These are phyloP conservation scores for Leucoagaricus sp. DNA, from an alignment of 1,284 basidiomycete genomes.

Conservation along the genomic window DNA sequence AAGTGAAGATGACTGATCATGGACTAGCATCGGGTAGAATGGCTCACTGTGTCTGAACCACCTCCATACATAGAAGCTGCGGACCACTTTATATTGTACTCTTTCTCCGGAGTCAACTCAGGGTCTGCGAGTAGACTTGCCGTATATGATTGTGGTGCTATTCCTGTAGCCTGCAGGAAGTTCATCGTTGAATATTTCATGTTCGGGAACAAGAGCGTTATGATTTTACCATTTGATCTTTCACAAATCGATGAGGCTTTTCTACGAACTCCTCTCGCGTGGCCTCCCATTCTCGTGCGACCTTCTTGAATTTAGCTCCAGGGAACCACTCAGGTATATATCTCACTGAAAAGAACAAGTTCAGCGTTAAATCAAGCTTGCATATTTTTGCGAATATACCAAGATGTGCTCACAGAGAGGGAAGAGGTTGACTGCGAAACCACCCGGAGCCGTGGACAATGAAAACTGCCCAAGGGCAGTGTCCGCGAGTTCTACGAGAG, in stretches of 20 bases:
- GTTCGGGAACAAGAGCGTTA: neutral
- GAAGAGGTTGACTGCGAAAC: constrained; percentile 44
- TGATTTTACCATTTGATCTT: constrained; percentile 46
- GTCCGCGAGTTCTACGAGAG: constrained; percentile 47
- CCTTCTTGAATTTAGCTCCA: constrained; percentile 49
- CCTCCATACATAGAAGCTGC: constrained; percentile 36
- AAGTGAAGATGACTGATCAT: neutral
- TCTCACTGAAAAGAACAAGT: constrained; percentile 34
- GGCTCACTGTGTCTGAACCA: constrained; percentile 34
- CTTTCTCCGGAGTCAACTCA: constrained; percentile 25
- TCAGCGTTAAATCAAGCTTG: no score
- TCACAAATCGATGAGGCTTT: constrained; percentile 44
- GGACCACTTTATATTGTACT: constrained; percentile 40
- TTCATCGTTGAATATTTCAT: neutral
- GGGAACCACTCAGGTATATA: constrained; percentile 55
- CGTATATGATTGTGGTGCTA: constrained; percentile 31
- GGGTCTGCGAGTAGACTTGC: constrained; percentile 30
- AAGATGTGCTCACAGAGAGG: constrained; percentile 34
- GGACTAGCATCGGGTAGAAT: neutral
- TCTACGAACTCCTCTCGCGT: constrained; percentile 42
- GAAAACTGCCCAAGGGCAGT: constrained; percentile 45
- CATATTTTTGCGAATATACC: no score
- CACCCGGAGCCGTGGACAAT: constrained; percentile 40
- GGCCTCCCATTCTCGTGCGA: constrained; percentile 39
- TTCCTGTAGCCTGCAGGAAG: constrained; percentile 31